Conservation (phyloP, 2,329 filamentous ascomycete genomes). For the Hypocrella siamensis region DNA sequence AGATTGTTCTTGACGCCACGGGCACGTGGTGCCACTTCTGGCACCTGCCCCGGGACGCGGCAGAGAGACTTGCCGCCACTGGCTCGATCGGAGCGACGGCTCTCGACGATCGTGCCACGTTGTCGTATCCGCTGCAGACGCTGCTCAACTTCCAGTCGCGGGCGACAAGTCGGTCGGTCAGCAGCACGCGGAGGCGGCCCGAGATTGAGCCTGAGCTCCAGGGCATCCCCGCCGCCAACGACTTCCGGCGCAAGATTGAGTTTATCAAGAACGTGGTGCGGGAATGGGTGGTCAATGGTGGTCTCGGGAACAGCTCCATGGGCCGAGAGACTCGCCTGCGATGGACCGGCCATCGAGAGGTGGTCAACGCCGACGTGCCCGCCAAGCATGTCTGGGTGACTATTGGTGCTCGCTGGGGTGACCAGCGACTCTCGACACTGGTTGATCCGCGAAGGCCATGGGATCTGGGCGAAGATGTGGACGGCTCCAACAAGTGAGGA, state of each 20-base stretch:
- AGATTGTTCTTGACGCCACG: constrained; percentile 60
- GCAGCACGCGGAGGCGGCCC: constrained; percentile 37
- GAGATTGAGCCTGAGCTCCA: constrained; percentile 46
- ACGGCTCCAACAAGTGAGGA: constrained; percentile 16
- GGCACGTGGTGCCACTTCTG: constrained; percentile 68
- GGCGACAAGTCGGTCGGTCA: constrained; percentile 25
- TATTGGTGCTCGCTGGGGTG: constrained; percentile 46
- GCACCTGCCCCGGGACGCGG: constrained; percentile 57
- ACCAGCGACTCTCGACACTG: constrained; percentile 36
- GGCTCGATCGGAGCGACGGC: constrained; percentile 57
- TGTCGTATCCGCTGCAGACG: constrained; percentile 58
- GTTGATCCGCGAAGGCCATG: constrained; percentile 39
- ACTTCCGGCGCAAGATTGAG: constrained; percentile 56
- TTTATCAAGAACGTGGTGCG: constrained; percentile 54
- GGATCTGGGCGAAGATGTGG: constrained; percentile 33
- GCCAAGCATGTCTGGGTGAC: constrained; percentile 55
- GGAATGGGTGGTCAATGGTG: constrained; percentile 56
- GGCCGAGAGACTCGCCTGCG: constrained; percentile 34
- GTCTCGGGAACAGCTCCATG: constrained; percentile 52
- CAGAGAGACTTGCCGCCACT: constrained; percentile 45
- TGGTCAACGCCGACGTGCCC: constrained; percentile 29
- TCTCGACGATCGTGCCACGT: constrained; percentile 52
- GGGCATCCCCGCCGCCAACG: constrained; percentile 54
- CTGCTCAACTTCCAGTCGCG: constrained; percentile 51
- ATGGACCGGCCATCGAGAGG: constrained; percentile 44